phyloP scores from a whole-genome alignment of 306 rosid genomes.

The Purshia tridentata region DNA sequence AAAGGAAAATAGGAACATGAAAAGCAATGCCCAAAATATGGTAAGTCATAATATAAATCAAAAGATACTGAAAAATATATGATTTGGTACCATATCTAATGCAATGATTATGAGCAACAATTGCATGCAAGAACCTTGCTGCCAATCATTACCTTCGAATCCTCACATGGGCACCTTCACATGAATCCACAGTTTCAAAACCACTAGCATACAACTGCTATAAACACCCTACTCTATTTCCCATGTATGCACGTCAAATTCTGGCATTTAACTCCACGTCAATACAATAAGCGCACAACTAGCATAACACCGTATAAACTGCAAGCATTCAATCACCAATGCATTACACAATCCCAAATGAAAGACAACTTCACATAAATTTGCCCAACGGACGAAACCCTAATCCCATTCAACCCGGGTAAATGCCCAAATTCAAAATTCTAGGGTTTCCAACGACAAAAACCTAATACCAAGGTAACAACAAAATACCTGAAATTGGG shows the following conservation, averaged over 20 bases:
- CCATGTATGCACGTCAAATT: conserved; percentile 21
- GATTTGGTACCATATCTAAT: conserved; percentile 14
- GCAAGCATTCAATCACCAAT: conserved; percentile 55
- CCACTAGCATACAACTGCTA: conserved; percentile 33
- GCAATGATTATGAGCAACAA: conserved; percentile 27
- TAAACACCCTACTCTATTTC: conserved; percentile 31
- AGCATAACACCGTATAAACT: conserved; percentile 30
- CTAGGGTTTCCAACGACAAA: conserved; percentile 71
- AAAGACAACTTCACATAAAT: conserved; percentile 26
- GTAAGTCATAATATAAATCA: conserved; percentile 11
- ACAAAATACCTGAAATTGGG: conserved; percentile 57
- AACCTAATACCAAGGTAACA: conserved; percentile 37
- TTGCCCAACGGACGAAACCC: conserved; percentile 44
- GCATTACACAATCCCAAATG: conserved; percentile 43
- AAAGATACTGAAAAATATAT: background rate
- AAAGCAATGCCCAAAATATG: background rate
- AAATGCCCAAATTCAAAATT: conserved; percentile 48
- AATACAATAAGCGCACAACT: conserved; percentile 27
- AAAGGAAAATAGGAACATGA: conserved; percentile 9
- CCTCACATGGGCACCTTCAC: conserved; percentile 21
- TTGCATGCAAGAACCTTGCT: conserved; percentile 41
- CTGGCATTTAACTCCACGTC: conserved; percentile 36
- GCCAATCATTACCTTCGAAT: conserved; percentile 45
- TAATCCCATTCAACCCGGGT: conserved; percentile 38
- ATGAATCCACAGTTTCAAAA: conserved; percentile 29